Conservation (phyloP, 2,329 filamentous ascomycete species). For the Trichophyton schoenleinii region DNA sequence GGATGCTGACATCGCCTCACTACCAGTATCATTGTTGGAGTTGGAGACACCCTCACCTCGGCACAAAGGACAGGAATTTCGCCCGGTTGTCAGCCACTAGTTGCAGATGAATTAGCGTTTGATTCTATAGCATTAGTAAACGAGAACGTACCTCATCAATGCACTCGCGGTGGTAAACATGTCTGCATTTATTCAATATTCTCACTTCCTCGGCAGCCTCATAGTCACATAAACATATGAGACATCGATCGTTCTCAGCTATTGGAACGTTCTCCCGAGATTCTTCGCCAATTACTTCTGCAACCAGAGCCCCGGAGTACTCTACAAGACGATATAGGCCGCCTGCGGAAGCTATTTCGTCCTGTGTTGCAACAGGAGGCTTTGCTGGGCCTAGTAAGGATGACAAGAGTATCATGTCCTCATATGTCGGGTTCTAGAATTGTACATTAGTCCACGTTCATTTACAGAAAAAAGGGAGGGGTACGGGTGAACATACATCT, state of each 20-base stretch:
- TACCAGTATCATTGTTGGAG: slow-evolving; percentile 4
- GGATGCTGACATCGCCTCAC: not conserved
- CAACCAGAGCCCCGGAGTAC: slow-evolving; percentile 33
- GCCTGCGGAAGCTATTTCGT: slow-evolving; percentile 50
- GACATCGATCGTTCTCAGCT: slow-evolving; percentile 44
- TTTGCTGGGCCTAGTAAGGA: slow-evolving; percentile 56
- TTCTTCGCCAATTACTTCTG: slow-evolving; percentile 34
- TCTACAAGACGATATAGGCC: slow-evolving; percentile 46
- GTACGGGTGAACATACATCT: slow-evolving; percentile 38
- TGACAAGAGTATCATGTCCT: slow-evolving; percentile 59
- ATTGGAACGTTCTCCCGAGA: slow-evolving; percentile 23
- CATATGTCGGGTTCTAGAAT: slow-evolving; percentile 49
- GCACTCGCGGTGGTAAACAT: slow-evolving; percentile 56
- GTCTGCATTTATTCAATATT: slow-evolving; percentile 50
- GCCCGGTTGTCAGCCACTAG: slow-evolving; percentile 56
- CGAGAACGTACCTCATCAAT: slow-evolving; percentile 51
- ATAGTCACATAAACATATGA: slow-evolving; percentile 56
- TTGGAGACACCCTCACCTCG: slow-evolving; percentile 47
- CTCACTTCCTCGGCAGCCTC: slow-evolving; percentile 49
- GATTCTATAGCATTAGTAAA: not conserved
- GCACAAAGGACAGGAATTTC: slow-evolving; percentile 52
- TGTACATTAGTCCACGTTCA: slow-evolving; percentile 1
- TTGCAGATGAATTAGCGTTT: not conserved
- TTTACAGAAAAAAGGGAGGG: not conserved
- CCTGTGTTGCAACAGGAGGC: slow-evolving; percentile 53